Conservation (phyloP, 1,284 basidiomycete species). For the Ustilago cynodontis region DNA sequence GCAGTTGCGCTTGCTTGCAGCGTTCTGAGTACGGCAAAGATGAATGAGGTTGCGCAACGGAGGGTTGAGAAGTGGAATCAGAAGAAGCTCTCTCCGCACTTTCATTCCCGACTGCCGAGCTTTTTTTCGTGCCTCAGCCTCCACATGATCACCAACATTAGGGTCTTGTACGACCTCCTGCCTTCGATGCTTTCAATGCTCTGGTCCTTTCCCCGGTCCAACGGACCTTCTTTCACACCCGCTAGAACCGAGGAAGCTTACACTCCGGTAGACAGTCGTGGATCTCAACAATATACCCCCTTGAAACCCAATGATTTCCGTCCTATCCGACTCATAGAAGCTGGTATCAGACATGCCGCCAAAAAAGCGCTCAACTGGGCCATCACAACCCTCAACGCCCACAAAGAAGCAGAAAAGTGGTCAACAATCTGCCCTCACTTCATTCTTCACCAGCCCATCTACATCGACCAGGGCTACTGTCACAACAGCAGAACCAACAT, state of each 20-base stretch:
- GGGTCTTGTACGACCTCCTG: background rate
- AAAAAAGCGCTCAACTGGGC: slow-evolving; percentile 30
- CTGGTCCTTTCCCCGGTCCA: background rate
- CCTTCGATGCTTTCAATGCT: background rate
- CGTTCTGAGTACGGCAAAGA: too few relatives aligned
- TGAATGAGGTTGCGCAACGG: too few relatives aligned
- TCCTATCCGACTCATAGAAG: background rate
- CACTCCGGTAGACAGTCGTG: too few relatives aligned
- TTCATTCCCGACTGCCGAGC: slow-evolving; percentile 22
- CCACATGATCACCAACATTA: slow-evolving; percentile 23
- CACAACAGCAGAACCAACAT: slow-evolving; percentile 8
- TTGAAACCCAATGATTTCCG: background rate
- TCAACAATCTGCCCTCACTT: slow-evolving; percentile 43
- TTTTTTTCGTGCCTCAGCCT: slow-evolving; percentile 25
- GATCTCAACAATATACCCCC: too few relatives aligned
- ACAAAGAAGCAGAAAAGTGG: slow-evolving; percentile 36
- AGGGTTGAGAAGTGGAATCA: background rate
- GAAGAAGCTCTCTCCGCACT: background rate
- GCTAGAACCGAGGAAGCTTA: too few relatives aligned
- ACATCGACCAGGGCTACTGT: slow-evolving; percentile 11
- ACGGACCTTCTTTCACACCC: background rate
- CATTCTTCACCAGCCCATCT: slow-evolving; percentile 48
- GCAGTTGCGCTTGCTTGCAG: too few relatives aligned
- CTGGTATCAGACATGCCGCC: slow-evolving; percentile 23
- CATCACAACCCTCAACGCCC: slow-evolving; percentile 32